Base-by-base conservation (phyloP, 129 eudicot species). In the carrot (Daucus carota) region DNA sequence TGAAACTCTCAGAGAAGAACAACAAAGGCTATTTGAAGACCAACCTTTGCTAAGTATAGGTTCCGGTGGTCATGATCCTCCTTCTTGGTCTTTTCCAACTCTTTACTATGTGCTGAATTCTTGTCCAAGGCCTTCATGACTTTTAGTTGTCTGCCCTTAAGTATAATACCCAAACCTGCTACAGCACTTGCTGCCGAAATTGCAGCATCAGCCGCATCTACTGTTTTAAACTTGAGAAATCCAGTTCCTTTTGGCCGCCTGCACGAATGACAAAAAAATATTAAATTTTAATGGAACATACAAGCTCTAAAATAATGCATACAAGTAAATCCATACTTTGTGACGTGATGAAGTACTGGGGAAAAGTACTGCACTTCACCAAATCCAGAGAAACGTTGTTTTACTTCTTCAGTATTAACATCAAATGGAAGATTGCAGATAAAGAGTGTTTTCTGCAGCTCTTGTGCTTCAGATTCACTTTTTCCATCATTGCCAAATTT, bases 191-290 rank as follows among this genome's bases (percentile, higher is more conserved):
- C 93, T 38, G 94, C 97, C 34, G 86, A 73, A 82, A 89, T 80
- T 73, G 97, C 93, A 76, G 97, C 89, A 74, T 86, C 87, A 50
- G 87, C 96, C 31, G 96, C 96, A 17, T 87, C 96, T 41, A 71
- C 72, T 72, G 89, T 86, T 78, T 78, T 83, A 70, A 94, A 94
- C 83, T 94, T 94, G 48, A 94, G 90, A 83, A 94, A 94, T 71
- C 97, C 97, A 74, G 96, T 89, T 78, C 98, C 98, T 75, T 85
- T 88, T 69, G 99, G 99, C 46, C 97, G 90, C 90, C 99, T 95
- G 82, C 41, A 80, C 60, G 75, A 63, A 84, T 72, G 38, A 57
- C 47, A 17, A 80, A 31, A 26, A 48, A 26, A 26, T 24, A 11
- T n/a, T 32, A 20, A 60, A 48, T 65, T 45, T 52, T 7, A 11